Evolutionary conservation across 768 basidiomycete species (phyloP), one percentile per base, ranked within the genome.

Genomic region (Zangia roseola): DNA sequence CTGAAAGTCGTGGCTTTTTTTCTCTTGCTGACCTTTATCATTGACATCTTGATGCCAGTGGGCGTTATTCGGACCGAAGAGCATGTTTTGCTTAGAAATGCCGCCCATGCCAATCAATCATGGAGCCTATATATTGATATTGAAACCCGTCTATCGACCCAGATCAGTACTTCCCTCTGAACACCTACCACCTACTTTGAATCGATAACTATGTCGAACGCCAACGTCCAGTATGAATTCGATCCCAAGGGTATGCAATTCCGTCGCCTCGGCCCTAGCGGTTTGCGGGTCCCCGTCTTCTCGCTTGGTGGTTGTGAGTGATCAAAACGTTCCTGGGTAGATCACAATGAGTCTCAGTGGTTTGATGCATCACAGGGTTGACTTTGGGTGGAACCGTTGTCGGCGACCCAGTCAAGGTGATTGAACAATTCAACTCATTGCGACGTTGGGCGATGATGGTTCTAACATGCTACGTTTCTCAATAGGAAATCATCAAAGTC

Each of bases 341-440:
- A 13, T 25, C 10, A 24, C 40, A 6, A 31, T 31, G 14, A 16
- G 8, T 7, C 25, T 51, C 17, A 55, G 49, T 39, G n/a, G 23
- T 16, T 30, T 16, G 6, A 14, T 31, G 10, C 13, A 0, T 31
- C 13, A 17, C 25, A 71, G 70, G 72, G 77, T 57, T 80, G 52
- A 78, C 79, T 40, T 64, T 76, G 44, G 77, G 76, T 40, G 70
- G 69, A 20, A 73, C 73, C 34, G 73, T 79, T 50, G 57, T 69
- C 23, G 79, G 79, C 20, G 79, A 81, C 52, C 71, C 73, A 47
- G 82, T 81, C 56, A 79, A 77, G 68, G 70, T 71, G n/a, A 58
- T 25, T 16, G 13, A 47, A 39, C 40, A 14, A 28, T 17, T 10
- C 4, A 12, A 5, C 16, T 10, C 13, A 10, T 38, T 16, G 6